Evolutionary conservation across 108 stramenopile genomes (phyloP).

Genomic region (Skeletonema potamos): DNA sequence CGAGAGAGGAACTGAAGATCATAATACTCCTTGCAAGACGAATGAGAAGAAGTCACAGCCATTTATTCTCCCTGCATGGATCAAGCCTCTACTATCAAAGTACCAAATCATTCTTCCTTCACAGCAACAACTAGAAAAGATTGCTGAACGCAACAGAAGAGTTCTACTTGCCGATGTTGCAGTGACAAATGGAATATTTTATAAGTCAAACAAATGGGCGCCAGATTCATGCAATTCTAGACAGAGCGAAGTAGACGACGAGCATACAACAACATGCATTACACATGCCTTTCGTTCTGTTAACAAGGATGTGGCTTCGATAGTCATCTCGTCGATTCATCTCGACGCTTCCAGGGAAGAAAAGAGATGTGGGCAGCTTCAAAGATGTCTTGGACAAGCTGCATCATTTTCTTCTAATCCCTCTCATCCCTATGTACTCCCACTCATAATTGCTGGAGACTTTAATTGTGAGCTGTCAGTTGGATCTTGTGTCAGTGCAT

Average conservation of each 20-base stretch:
- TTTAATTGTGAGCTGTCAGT: conserved; percentile 47
- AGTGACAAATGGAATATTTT: conserved; percentile 52
- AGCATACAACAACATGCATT: conserved; percentile 40
- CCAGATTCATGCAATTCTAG: conserved; percentile 6
- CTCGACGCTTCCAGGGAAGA: conserved; percentile 50
- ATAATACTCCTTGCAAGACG: background rate
- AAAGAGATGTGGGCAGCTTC: conserved; percentile 44
- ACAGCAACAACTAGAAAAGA: conserved; percentile 41
- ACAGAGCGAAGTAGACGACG: background rate
- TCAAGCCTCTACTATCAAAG: conserved; percentile 14
- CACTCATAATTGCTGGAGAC: conserved; percentile 54
- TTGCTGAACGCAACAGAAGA: conserved; percentile 49
- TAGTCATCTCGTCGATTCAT: conserved; percentile 53
- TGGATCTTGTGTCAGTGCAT: conserved; percentile 48
- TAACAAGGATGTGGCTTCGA: conserved; percentile 18
- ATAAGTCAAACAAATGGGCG: conserved; percentile 26
- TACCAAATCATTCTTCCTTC: conserved; percentile 41
- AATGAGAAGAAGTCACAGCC: background rate
- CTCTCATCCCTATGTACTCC: conserved; percentile 4
- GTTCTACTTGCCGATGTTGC: conserved; percentile 46
- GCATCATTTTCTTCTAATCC: background rate
- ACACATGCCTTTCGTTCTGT: conserved; percentile 18
- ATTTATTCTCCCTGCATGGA: conserved; percentile 48
- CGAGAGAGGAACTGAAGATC: conserved; percentile 14
- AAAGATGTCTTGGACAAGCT: conserved; percentile 29